Conservation (phyloP, 768 basidiomycete genomes). For the Suillus plorans region DNA sequence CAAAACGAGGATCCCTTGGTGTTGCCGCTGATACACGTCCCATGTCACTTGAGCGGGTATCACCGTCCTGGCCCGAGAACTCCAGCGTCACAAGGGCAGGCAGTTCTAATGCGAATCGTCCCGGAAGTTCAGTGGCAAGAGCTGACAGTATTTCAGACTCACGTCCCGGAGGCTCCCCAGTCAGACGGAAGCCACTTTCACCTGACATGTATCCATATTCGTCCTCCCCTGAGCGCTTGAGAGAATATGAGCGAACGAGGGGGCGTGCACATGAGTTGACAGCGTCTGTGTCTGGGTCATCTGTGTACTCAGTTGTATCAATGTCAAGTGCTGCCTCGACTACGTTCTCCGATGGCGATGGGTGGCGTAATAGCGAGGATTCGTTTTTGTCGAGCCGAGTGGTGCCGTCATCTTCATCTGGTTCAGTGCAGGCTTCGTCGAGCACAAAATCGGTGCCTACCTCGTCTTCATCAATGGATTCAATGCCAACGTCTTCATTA, state of each 20-base stretch:
- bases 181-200: background rate
- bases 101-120: background rate
- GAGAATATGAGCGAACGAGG: background rate
- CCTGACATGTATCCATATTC: background rate
- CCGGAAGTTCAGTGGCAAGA: background rate
- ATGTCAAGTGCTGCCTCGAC: slow-evolving; percentile 6
- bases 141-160: background rate
- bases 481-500: background rate
- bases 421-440: background rate
- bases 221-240: background rate
- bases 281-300: slow-evolving; percentile 28
- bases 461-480: background rate
- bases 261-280: slow-evolving; percentile 16
- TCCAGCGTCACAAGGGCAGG: background rate
- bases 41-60: background rate
- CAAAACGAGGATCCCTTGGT: slow-evolving; percentile 50
- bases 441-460: background rate
- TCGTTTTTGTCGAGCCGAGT: background rate
- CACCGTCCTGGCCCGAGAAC: background rate
- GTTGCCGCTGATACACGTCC: slow-evolving; percentile 4
- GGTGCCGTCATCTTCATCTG: background rate
- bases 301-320: slow-evolving; percentile 27
- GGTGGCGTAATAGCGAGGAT: background rate
- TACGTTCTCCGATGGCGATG: slow-evolving; percentile 16
- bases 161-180: background rate